Evolutionary conservation across 768 basidiomycete genomes (phyloP).

Genomic region (Kockovaella imperatae): DNA sequence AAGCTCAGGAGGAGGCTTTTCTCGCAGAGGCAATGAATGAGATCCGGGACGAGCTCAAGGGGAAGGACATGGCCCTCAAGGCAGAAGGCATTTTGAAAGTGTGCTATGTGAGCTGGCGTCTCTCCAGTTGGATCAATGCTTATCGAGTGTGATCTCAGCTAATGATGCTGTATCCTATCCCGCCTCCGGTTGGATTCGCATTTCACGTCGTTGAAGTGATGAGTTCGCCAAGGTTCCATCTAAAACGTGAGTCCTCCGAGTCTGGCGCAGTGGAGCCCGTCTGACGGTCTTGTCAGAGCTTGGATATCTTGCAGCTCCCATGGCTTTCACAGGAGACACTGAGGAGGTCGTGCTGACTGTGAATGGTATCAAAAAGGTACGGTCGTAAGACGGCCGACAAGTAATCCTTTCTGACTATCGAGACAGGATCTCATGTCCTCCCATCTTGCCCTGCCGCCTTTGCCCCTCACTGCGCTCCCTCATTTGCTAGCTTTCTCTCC

Average conservation of each 20-base stretch:
- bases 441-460: slow-evolving; percentile 27
- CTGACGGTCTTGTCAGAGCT: slow-evolving; percentile 49
- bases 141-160: slow-evolving; percentile 54
- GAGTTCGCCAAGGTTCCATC: slow-evolving; percentile 82
- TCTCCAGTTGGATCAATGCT: slow-evolving; percentile 5
- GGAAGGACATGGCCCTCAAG: slow-evolving; percentile 94
- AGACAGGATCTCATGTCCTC: slow-evolving; percentile 37
- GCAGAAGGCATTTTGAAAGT: slow-evolving; percentile 91
- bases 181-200: slow-evolving; percentile 87
- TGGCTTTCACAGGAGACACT: slow-evolving; percentile 83
- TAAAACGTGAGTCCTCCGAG: slow-evolving; percentile 53
- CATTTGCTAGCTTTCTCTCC: slow-evolving; percentile 29
- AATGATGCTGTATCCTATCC: slow-evolving; percentile 81
- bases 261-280: not conserved
- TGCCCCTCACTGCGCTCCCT: slow-evolving; percentile 43
- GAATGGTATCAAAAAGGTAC: slow-evolving; percentile 51
- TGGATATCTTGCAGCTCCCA: slow-evolving; percentile 90
- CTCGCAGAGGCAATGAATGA: slow-evolving; percentile 61
- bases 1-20: slow-evolving; percentile 60
- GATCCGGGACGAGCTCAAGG: slow-evolving; percentile 81
- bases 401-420: no score
- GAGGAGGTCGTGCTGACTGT: slow-evolving; percentile 97
- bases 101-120: slow-evolving; percentile 68
- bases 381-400: no score
- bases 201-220: slow-evolving; percentile 98